Base-by-base conservation (phyloP, 164 flowering plant genomes). In the Magnolia kwangsiensis region DNA sequence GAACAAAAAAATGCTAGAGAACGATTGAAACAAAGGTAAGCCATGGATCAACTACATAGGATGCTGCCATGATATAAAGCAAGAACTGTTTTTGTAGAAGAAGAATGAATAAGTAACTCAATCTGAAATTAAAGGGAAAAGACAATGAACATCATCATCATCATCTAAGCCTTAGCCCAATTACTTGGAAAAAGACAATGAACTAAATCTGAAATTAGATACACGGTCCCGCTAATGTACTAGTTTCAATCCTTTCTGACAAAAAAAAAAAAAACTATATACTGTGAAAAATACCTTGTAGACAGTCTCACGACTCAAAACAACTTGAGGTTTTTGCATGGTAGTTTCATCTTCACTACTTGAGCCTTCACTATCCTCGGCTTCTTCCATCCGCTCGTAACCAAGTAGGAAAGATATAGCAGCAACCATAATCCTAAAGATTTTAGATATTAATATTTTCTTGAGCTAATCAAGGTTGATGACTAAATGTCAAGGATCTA, bases 351-450 rank as follows among this genome's bases (percentile, higher is more conserved):
- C 96, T 69, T 95, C 99, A 78, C 87, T 83, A 79, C 86, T 81
- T 45, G 93, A 89, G 75, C 73, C 90, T 77, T 96, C 98, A 85
- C 91, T 91, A 69, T 90, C 93, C 72, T 86, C 84, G 63, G 80
- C 89, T 72, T 89, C 89, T 67, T 85, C 92, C 67, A 88, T 86
- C 74, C 88, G 89, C 82, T 96, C 99, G 83, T 83, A 91, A 77
- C 94, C 92, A 76, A 94, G 98, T 77, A 96, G 93, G 84, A 92
- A 96, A 18, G 88, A 88, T 18, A 96, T 73, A 67, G 95, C 85
- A 76, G 96, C 89, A 75, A 86, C 81, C 97, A 96, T 89, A 72
- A 96, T 90, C 91, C 99, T 92, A 81, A 68, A 49, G 19, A 29
- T 61, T 19, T 63, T 50, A 77, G 37, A 64, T 3, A 37, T 37